Evolutionary conservation across 148 eudicot genomes (phyloP), one percentile per base, ranked within the genome.

Genomic region (Diospyros kaki): DNA sequence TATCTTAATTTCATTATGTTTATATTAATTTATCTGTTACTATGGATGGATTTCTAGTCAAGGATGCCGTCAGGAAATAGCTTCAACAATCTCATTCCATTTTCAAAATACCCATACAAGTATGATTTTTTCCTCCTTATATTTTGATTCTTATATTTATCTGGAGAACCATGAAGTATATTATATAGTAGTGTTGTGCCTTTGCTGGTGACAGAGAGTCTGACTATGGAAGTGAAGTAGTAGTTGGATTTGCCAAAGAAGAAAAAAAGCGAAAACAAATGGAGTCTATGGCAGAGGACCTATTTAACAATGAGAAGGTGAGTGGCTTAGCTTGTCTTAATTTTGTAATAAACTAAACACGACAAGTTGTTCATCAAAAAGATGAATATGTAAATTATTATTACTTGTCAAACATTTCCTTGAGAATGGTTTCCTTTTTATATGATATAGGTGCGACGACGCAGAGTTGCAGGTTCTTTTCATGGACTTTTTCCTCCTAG

Each of bases 281-380:
- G 93, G 99, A 95, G 83, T 90, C 97, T 71, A 82, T 90, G 79
- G 93, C 99, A 13, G 99, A 95, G 70, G 98, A 95, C 77, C 85
- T 95, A 48, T 95, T 95, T 75, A 89, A 91, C 82, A 81, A 65
- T 52, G 93, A 88, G 58, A 87, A 87, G 91, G 98, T 89, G 75
- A 72, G 67, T 81, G 48, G 58, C 71, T 66, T 77, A 52, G 65
- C 13, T 55, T 54, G 6, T 52, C 28, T 28, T 28, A 28, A 41
- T 38, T 77, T 2, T 7, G 50, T 63, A 42, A 72, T 28, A 28
- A 28, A 28, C 28, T 28, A 28, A 28, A 28, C 28, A 28, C 28
- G 28, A 28, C 28, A 28, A 28, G 28, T 28, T 28, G 28, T 28
- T 28, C 28, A 28, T 28, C 28, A 28, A 28, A 28, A 28, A 28